Percentiles rank a stretch among this genome's conserved stretches.
Conservation (phyloP, 2,329 filamentous ascomycete species). For the Aspergillus aculeatinus region DNA sequence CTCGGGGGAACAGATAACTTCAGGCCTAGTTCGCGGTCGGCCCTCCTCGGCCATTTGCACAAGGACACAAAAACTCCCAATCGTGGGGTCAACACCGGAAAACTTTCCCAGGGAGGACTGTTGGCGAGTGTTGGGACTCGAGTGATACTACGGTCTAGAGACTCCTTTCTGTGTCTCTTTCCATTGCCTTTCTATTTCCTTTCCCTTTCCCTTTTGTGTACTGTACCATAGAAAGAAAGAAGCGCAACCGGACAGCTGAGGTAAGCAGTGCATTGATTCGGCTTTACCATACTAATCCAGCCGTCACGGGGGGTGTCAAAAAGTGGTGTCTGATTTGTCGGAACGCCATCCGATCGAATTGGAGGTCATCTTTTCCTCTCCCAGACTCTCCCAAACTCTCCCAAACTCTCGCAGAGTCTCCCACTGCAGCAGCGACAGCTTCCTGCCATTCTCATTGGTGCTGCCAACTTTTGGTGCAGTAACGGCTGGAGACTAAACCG, state of each 20-base stretch:
- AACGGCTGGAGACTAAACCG: not conserved
- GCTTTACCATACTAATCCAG: not conserved
- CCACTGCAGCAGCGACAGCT: too few species aligned
- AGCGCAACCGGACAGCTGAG: too few species aligned
- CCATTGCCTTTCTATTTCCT: too few species aligned
- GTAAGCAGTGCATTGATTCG: not conserved
- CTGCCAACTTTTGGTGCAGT: conserved; percentile 10
- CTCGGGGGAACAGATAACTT: too few species aligned
- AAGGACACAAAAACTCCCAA: not conserved
- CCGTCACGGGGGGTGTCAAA: not conserved
- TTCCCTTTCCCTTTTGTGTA: too few species aligned
- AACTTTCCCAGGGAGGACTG: not conserved
- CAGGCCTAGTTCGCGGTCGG: not conserved
- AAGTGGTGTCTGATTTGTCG: not conserved
- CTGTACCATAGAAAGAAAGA: too few species aligned
- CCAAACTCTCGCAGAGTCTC: too few species aligned
- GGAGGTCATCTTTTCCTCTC: not conserved
- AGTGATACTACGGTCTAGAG: not conserved
- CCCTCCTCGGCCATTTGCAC: not conserved
- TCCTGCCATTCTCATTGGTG: conserved; percentile 1
- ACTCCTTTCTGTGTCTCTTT: not conserved
- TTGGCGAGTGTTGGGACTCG: not conserved
- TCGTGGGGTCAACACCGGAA: not conserved
- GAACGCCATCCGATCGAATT: not conserved
- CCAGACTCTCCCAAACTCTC: too few species aligned